Evolutionary conservation across 345 rosid genomes (phyloP).

Genomic region (Hirschfeldia incana): DNA sequence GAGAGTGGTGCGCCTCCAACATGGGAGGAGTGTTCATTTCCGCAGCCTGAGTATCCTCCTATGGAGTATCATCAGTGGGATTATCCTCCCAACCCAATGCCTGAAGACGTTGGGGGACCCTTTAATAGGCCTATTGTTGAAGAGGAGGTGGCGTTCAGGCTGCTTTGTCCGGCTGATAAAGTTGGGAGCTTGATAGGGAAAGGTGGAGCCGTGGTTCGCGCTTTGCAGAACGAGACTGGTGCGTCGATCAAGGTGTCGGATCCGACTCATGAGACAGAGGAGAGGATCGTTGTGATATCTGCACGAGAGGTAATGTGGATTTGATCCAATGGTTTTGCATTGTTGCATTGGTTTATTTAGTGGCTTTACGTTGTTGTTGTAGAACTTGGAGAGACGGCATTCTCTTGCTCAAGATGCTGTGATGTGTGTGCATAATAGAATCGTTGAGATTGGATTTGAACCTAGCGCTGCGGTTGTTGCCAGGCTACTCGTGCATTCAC

Average conservation of each 20-base stretch:
- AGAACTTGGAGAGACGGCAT: constrained; percentile 65
- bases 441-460: constrained; percentile 77
- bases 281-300: constrained; percentile 64
- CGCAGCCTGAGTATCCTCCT: constrained; percentile 47
- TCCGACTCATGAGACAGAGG: constrained; percentile 59
- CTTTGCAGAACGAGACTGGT: constrained; percentile 71
- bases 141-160: constrained; percentile 62
- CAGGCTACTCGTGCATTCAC: constrained; percentile 68
- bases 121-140: constrained; percentile 54
- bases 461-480: constrained; percentile 66
- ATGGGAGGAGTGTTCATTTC: constrained; percentile 46
- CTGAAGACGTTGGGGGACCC: constrained; percentile 45
- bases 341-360: neutral
- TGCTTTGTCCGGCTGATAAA: constrained; percentile 71
- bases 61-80: constrained; percentile 55
- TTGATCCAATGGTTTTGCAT: neutral
- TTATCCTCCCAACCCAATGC: constrained; percentile 57
- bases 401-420: constrained; percentile 82
- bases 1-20: constrained; percentile 47
- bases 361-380: constrained; percentile 30
- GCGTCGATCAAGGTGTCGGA: constrained; percentile 70
- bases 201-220: constrained; percentile 65
- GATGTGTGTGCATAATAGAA: constrained; percentile 65
- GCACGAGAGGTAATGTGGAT: constrained; percentile 61
- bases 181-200: constrained; percentile 83